Conservation (phyloP, 352 stramenopile species). For the Globisporangium perplexum region DNA sequence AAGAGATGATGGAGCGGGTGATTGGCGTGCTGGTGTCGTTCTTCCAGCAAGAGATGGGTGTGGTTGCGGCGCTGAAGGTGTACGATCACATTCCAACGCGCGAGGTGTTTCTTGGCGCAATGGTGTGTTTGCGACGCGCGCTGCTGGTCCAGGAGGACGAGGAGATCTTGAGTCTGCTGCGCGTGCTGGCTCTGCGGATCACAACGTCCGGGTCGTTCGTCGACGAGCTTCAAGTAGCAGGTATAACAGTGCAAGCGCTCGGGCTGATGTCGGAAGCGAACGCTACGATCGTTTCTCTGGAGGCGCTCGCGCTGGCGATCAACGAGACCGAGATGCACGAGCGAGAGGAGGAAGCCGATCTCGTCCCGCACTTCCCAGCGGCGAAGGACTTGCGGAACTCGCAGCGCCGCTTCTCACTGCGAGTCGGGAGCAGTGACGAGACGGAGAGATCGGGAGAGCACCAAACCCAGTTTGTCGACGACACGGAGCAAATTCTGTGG, state of each 20-base stretch:
- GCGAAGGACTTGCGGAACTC: conserved; percentile 42
- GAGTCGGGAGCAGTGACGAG: neutral
- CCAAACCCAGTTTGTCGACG: conserved; percentile 22
- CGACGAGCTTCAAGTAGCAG: conserved; percentile 48
- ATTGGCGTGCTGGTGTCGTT: conserved; percentile 51
- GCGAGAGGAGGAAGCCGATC: conserved; percentile 55
- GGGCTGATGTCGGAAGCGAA: conserved; percentile 49
- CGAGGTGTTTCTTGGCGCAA: conserved; percentile 70
- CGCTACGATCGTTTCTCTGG: conserved; percentile 47
- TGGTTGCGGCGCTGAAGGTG: conserved; percentile 51
- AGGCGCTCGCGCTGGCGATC: conserved; percentile 49
- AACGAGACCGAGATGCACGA: conserved; percentile 76
- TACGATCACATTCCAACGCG: conserved; percentile 63
- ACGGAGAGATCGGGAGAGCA: neutral
- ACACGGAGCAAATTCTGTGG: conserved; percentile 51
- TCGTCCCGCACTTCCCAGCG: conserved; percentile 62
- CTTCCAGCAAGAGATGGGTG: conserved; percentile 77
- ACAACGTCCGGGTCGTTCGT: conserved; percentile 71
- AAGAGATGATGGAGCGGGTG: conserved; percentile 45
- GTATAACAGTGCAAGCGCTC: conserved; percentile 48
- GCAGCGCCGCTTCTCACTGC: conserved; percentile 8
- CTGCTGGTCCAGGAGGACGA: conserved; percentile 42
- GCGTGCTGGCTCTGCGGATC: conserved; percentile 55
- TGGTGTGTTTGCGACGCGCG: conserved; percentile 64
- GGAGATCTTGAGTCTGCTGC: conserved; percentile 31